phyloP scores from a whole-genome alignment of 108 stramenopile species.

The Epithemia pelagica region DNA sequence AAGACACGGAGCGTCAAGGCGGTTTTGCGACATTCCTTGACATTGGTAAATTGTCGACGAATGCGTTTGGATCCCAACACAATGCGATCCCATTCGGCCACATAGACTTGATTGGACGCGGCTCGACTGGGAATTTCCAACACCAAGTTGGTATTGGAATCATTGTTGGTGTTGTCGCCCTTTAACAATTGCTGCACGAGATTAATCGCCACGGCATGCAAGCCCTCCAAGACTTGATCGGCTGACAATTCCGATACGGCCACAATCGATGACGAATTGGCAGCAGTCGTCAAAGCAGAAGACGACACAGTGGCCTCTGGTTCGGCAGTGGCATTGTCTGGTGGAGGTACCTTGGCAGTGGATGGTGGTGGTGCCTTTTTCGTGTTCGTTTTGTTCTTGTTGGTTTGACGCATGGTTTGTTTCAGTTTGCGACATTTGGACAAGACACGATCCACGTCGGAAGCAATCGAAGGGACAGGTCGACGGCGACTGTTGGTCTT shows the following conservation, averaged over 20 bases:
- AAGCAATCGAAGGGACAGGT: slow-evolving; percentile 31
- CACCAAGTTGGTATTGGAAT: too few species aligned
- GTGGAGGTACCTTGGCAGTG: slow-evolving; percentile 6
- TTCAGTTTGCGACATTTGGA: slow-evolving; percentile 63
- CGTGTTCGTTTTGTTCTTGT: slow-evolving; percentile 8
- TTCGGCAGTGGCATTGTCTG: neutral
- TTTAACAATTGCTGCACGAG: slow-evolving; percentile 65
- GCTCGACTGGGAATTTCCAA: slow-evolving; percentile 78
- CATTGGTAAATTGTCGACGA: slow-evolving; percentile 67
- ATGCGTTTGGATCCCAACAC: slow-evolving; percentile 67
- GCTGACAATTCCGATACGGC: slow-evolving; percentile 68
- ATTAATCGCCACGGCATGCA: slow-evolving; percentile 62
- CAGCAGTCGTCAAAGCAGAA: neutral
- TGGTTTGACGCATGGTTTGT: slow-evolving; percentile 15
- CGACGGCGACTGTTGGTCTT: slow-evolving; percentile 3
- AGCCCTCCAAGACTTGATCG: slow-evolving; percentile 72
- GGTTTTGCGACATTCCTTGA: slow-evolving; percentile 86
- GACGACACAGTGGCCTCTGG: slow-evolving; percentile 16
- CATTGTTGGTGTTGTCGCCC: too few species aligned
- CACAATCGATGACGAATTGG: slow-evolving; percentile 38
- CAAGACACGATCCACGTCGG: slow-evolving; percentile 66
- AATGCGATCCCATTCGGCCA: slow-evolving; percentile 87
- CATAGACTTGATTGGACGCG: slow-evolving; percentile 87
- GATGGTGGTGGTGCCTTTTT: too few species aligned
- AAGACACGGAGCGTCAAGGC: slow-evolving; percentile 92